Conservation (phyloP, 257 asterid genomes). For the Prunella vulgaris region DNA sequence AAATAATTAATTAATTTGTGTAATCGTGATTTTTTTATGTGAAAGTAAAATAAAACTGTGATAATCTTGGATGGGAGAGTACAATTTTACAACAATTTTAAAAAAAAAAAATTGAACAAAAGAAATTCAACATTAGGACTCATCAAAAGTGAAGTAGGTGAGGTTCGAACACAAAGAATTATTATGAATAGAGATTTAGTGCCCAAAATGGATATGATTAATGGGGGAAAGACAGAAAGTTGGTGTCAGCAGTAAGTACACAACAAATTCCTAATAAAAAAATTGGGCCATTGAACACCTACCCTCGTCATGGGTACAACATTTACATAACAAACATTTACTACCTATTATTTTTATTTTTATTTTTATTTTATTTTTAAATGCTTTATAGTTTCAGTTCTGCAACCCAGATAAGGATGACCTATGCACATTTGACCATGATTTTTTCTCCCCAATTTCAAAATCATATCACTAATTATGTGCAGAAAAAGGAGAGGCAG, state of each 20-base stretch:
- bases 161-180: neutral
- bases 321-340: neutral
- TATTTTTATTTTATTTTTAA: too few species aligned
- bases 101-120: too few species aligned
- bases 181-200: neutral
- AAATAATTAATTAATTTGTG: too few species aligned
- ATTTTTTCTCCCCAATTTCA: neutral
- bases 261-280: neutral
- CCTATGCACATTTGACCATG: constrained; percentile 22
- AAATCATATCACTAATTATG: neutral
- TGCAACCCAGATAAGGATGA: constrained; percentile 20
- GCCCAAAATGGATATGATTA: neutral
- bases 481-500: neutral
- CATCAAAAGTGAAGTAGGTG: neutral
- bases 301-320: neutral
- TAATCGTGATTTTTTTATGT: too few species aligned
- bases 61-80: too few species aligned
- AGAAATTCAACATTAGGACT: too few species aligned
- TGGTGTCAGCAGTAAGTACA: neutral
- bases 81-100: too few species aligned
- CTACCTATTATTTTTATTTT: neutral
- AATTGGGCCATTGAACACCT: constrained; percentile 4
- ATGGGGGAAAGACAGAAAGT: neutral
- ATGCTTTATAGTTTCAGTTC: neutral
- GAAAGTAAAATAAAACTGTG: too few species aligned